Evolutionary conservation across 2,329 filamentous ascomycete genomes (phyloP), one percentile per base, ranked within the genome.

Genomic region (Hortaea sp.): DNA sequence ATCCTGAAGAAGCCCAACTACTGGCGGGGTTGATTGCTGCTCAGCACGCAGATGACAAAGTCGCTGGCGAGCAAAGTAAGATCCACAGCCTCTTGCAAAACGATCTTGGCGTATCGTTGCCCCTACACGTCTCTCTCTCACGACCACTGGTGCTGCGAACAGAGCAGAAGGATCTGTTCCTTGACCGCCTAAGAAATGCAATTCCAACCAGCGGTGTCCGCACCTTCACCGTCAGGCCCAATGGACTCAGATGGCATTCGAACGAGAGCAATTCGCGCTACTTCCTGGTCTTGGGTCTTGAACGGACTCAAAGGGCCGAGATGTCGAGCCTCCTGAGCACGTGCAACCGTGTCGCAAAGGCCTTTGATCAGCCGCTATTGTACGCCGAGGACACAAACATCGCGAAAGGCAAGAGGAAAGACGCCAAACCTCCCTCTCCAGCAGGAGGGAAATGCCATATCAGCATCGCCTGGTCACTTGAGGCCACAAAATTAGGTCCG

Each of bases 91-190:
- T 92, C 49, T 70, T 97, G 5, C 78, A 76, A 38, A 94, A 83
- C 52, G 85, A 92, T 48, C 76, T 95, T 0, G 85, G 81, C 48
- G 80, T 81, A 5, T 81, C 84, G 5, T 71, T 87, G 42, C 90
- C 90, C 3, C 74, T 98, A 41, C 92, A 98, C 66, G 81, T 98
- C 59, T 95, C 88, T 55, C 75, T 98, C 5, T 97, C 92, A 6
- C 77, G 87, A 5, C 84, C 92, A 0, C 70, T 97, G 43, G 76
- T 81, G 9, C 77, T 98, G 30, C 70, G 72, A 41, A 88, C 85
- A 0, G 73, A 81, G n/a, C 74, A 83, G 52, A 87, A 86, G 54
- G 78, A 83, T 29, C 56, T 53, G 0, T 95, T 95, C 60, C 69
- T 84, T 5, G 66, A 75, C 4, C 64, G 66, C 0, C 63, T 94